Conservation (phyloP, 2,329 filamentous ascomycete species). For the Hymenoscyphus scutula region DNA sequence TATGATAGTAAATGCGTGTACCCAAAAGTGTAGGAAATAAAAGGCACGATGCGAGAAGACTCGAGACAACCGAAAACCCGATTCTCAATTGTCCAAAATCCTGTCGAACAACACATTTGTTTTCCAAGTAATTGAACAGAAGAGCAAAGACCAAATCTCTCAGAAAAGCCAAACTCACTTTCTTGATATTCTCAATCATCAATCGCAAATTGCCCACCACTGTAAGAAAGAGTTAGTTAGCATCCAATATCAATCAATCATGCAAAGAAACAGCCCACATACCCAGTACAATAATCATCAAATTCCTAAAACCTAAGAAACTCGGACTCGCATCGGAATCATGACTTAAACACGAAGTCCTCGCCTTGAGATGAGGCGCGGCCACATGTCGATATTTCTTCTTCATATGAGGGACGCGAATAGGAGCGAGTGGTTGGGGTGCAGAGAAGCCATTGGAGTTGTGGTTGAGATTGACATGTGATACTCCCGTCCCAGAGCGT, state of each 20-base stretch:
- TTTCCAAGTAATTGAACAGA: neutral
- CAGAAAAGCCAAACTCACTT: constrained; percentile 50
- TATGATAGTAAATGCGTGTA: no score
- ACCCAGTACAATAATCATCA: constrained; percentile 93
- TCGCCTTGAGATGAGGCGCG: constrained; percentile 71
- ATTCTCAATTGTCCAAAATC: no score
- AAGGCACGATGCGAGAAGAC: no score
- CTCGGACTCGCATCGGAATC: constrained; percentile 74
- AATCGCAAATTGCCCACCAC: constrained; percentile 91
- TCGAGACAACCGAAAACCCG: no score
- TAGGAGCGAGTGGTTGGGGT: constrained; percentile 29
- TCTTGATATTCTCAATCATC: constrained; percentile 95
- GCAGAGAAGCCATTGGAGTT: constrained; percentile 19
- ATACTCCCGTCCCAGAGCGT: constrained; percentile 12
- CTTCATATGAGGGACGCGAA: constrained; percentile 35
- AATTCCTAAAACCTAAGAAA: constrained; percentile 90
- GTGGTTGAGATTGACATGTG: constrained; percentile 29
- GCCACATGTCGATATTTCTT: constrained; percentile 89
- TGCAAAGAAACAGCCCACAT: constrained; percentile 38
- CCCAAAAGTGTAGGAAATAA: no score
- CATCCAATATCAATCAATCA: neutral
- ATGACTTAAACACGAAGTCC: constrained; percentile 80
- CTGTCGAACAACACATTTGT: neutral
- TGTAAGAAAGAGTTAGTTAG: constrained; percentile 39
- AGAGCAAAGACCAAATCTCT: neutral